Evolutionary conservation across 139 green algal genomes (phyloP).

Genomic region (Coccomyxa sp.): DNA sequence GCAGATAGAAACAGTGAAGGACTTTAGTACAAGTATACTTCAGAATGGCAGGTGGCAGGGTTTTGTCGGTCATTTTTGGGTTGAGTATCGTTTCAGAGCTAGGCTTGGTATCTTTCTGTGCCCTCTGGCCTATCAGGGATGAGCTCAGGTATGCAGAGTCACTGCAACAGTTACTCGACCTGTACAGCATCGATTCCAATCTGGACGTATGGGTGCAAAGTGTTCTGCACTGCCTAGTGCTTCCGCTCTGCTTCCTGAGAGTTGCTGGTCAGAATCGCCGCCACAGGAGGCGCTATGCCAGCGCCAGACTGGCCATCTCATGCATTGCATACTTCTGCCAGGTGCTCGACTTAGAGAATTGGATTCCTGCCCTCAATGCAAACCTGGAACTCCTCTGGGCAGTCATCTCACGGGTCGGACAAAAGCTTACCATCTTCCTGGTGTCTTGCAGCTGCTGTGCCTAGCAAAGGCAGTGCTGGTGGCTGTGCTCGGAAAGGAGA

Average conservation of each 20-base stretch:
- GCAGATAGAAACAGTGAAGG: too few species aligned
- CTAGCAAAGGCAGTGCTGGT: constrained; percentile 54
- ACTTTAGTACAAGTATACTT: too few species aligned
- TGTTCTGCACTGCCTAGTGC: constrained; percentile 12
- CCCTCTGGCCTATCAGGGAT: constrained; percentile 34
- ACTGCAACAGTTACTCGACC: constrained; percentile 14
- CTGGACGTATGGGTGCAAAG: constrained; percentile 49
- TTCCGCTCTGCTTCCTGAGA: not conserved
- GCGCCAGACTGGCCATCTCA: not conserved
- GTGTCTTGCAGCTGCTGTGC: constrained; percentile 35
- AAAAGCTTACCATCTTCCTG: too few species aligned
- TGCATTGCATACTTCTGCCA: not conserved
- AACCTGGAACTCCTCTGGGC: too few species aligned
- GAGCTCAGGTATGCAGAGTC: constrained; percentile 11
- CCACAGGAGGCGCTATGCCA: not conserved
- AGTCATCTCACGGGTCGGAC: too few species aligned
- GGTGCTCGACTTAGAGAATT: not conserved
- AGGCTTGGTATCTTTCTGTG: constrained; percentile 3
- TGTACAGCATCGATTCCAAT: constrained; percentile 37
- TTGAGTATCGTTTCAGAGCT: not conserved
- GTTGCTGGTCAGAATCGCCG: constrained; percentile 8
- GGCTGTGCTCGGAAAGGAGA: constrained; percentile 40
- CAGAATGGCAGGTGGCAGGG: too few species aligned
- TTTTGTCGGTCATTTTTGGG: not conserved
- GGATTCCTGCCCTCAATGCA: not conserved